Evolutionary conservation across 2,329 filamentous ascomycete species (phyloP).

Genomic region (Pseudogymnoascus sp.): DNA sequence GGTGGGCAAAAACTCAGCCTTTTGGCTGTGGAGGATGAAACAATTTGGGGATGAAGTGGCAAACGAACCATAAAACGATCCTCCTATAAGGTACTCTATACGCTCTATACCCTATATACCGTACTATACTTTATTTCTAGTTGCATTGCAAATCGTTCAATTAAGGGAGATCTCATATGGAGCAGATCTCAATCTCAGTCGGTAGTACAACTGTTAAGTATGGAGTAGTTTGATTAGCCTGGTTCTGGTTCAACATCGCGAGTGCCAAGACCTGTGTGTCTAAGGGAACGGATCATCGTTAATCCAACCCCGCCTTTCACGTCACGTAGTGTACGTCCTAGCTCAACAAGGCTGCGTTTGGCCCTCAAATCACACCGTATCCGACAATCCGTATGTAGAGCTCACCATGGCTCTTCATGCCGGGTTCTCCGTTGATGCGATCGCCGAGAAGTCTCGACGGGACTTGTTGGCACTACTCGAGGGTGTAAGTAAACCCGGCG

Average conservation of each 20-base stretch:
- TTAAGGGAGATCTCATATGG: slow-evolving; percentile 2
- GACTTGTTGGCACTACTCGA: slow-evolving; percentile 87
- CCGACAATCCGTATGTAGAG: slow-evolving; percentile 34
- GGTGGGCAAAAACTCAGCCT: background rate
- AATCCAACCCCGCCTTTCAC: slow-evolving; percentile 6
- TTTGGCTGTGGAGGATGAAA: background rate
- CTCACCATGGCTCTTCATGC: slow-evolving; percentile 60
- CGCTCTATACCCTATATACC: background rate
- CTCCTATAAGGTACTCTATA: background rate
- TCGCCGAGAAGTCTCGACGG: slow-evolving; percentile 74
- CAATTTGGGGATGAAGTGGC: background rate
- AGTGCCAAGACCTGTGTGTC: background rate
- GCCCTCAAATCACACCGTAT: slow-evolving; percentile 1
- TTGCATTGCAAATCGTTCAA: background rate
- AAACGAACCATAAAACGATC: background rate
- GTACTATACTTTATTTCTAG: background rate
- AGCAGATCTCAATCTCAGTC: background rate
- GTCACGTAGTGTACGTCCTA: slow-evolving; percentile 1
- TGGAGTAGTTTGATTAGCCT: background rate
- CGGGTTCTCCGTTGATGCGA: slow-evolving; percentile 66
- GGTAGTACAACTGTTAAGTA: background rate
- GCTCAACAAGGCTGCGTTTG: background rate
- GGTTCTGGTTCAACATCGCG: background rate
- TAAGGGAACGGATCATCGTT: background rate
- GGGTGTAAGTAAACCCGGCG: slow-evolving; percentile 60